A percentile compares a stretch with the other conserved stretches of the same genome.
phyloP scores from a whole-genome alignment of 148 eudicot genomes.

The Diospyros lotus region DNA sequence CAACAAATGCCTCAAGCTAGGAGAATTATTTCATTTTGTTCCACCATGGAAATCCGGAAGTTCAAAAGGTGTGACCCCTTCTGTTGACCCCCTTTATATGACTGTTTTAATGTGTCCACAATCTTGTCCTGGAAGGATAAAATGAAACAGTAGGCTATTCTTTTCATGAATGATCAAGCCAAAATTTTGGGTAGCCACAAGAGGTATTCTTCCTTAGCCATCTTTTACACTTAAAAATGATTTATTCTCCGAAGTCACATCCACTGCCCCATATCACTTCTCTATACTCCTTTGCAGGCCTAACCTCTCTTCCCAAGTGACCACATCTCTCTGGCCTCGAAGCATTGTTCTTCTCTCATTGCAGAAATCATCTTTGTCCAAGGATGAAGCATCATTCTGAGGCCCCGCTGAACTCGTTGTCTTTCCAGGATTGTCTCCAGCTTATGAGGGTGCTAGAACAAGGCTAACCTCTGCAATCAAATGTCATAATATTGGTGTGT shows the following conservation, averaged over 20 bases:
- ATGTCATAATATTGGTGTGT: slow-evolving; percentile 20
- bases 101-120: slow-evolving; percentile 16
- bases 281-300: slow-evolving; percentile 26
- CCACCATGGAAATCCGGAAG: slow-evolving; percentile 20
- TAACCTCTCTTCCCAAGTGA: slow-evolving; percentile 23
- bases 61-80: slow-evolving; percentile 28
- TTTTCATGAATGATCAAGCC: background rate
- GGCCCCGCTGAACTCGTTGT: slow-evolving; percentile 21
- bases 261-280: slow-evolving; percentile 23
- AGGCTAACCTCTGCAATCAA: slow-evolving; percentile 23
- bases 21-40: slow-evolving; percentile 9
- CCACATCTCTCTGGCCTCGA: slow-evolving; percentile 26
- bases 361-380: slow-evolving; percentile 15
- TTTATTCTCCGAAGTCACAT: slow-evolving; percentile 20
- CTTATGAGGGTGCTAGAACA: slow-evolving; percentile 12
- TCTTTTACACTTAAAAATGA: slow-evolving; percentile 11
- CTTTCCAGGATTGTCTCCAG: slow-evolving; percentile 19
- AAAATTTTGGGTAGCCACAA: background rate
- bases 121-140: slow-evolving; percentile 16
- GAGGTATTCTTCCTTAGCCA: background rate
- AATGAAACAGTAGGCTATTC: background rate
- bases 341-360: slow-evolving; percentile 20
- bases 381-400: slow-evolving; percentile 15
- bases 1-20: slow-evolving; percentile 27
- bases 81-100: slow-evolving; percentile 12